These are phyloP conservation scores for Tilletia setariae DNA, from an alignment of 1,284 basidiomycete species.

Conservation along the genomic window DNA sequence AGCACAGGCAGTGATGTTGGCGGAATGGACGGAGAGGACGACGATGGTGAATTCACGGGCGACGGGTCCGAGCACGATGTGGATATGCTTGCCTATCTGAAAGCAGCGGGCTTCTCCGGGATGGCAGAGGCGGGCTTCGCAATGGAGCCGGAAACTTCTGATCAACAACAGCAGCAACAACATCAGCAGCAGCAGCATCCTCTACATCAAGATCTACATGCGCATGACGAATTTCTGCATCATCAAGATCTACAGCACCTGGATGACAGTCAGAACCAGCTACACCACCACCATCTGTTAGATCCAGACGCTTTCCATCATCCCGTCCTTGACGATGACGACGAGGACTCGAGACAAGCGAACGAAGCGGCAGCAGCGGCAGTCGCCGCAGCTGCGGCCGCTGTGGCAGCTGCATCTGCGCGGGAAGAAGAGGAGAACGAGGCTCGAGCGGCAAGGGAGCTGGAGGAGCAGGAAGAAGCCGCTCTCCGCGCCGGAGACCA, in stretches of 20 bases:
- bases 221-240: neutral
- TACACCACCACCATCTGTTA: neutral
- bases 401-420: constrained; percentile 1
- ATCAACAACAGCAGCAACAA: neutral
- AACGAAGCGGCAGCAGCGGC: constrained; percentile 3
- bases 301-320: too few species aligned
- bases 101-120: neutral
- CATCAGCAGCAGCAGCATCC: neutral
- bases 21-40: neutral
- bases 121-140: neutral
- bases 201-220: neutral
- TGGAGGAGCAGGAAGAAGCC: too few species aligned
- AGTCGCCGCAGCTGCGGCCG: neutral
- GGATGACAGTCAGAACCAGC: neutral
- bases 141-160: neutral
- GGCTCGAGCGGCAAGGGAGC: neutral
- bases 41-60: too few species aligned
- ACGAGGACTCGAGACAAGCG: neutral
- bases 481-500: too few species aligned
- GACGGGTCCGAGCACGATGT: neutral
- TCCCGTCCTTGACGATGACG: neutral
- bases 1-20: neutral
- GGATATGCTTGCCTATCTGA: neutral
- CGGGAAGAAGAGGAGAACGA: neutral
- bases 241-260: constrained; percentile 2